Percentiles rank a stretch among this genome's conserved stretches.
Evolutionary conservation across 2,329 filamentous ascomycete species (phyloP).

Genomic region (Aureobasidium sp.): DNA sequence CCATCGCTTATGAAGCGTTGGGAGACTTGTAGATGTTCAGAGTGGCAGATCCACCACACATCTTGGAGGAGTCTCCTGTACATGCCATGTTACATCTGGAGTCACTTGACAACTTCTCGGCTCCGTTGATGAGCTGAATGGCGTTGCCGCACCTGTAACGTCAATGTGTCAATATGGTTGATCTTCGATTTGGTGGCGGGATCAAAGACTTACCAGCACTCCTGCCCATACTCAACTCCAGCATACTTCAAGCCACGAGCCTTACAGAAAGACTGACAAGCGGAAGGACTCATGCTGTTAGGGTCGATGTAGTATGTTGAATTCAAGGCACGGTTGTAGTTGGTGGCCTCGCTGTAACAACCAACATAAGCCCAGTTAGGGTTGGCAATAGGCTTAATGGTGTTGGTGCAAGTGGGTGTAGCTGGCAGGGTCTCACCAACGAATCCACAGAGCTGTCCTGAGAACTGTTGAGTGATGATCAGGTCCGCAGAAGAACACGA

Average conservation of each 20-base stretch:
- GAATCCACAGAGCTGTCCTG: slow-evolving; percentile 1
- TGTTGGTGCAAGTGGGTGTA: not conserved
- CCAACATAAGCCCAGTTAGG: not conserved
- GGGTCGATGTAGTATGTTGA: slow-evolving; percentile 2
- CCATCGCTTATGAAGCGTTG: not conserved
- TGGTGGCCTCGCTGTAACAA: slow-evolving; percentile 11
- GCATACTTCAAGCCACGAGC: slow-evolving; percentile 1
- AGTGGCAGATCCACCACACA: slow-evolving; percentile 4
- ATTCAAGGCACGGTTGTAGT: slow-evolving; percentile 12
- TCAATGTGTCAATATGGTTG: not conserved
- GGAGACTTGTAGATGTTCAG: slow-evolving; percentile 13
- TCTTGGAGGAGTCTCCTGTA: not conserved
- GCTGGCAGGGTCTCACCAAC: slow-evolving; percentile 7
- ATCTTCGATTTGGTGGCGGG: too few species aligned
- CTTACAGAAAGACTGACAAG: slow-evolving; percentile 8
- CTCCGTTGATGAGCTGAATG: slow-evolving; percentile 5
- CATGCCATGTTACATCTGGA: not conserved
- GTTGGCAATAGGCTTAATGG: not conserved
- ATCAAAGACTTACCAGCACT: not conserved
- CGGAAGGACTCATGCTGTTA: not conserved
- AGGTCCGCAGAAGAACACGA: not conserved
- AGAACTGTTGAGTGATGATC: slow-evolving; percentile 3
- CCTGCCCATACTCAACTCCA: not conserved
- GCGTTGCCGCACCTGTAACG: not conserved
- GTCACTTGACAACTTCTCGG: not conserved